Evolutionary conservation across 306 rosid species (phyloP), one percentile per base, ranked within the genome.

Genomic region (Dryas octopetala): DNA sequence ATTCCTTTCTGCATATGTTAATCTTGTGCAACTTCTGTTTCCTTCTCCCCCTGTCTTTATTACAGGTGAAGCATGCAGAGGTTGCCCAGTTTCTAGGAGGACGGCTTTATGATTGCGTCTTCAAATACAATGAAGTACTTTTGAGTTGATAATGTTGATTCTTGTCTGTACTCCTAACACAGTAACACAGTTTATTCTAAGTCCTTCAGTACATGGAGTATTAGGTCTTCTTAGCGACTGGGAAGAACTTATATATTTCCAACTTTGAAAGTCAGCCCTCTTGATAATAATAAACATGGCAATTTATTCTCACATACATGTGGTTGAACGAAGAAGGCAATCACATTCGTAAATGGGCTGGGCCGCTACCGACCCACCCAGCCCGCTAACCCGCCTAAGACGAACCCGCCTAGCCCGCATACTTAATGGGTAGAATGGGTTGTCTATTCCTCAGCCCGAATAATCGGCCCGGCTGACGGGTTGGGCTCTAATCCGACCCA

Each of bases 21-120:
- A 71, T 55, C 44, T 17, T 32, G 16, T 46, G 53, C 28, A n/a
- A 17, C 57, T 19, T 46, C 43, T 73, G 13, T 57, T 68, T 75
- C 65, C 61, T 17, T 74, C 75, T 78, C 53, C 46, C n/a, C 47
- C n/a, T 2, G 32, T 74, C 60, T 9, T 61, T n/a, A 58, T 67
- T 77, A 50, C 79, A 95, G 99, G 97, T 92, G 65, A 92, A 95
- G 83, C 97, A 92, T 92, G 85, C 77, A 2, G 97, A 95, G 87
- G 97, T 92, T 70, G 97, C 97, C 28, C 89, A 92, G 77, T 90
- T 95, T 85, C 97, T 95, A 19, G 99, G 97, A 41, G 92, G 97
- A 13, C 91, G 99, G 51, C 83, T 95, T 50, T 92, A 92, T 26
- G 97, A 95, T 45, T 95, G 97, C n/a, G 99, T 95, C 70, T 83